These are phyloP conservation scores for Gossypium thurberi DNA, from an alignment of 345 rosid genomes.

Conservation along the genomic window DNA sequence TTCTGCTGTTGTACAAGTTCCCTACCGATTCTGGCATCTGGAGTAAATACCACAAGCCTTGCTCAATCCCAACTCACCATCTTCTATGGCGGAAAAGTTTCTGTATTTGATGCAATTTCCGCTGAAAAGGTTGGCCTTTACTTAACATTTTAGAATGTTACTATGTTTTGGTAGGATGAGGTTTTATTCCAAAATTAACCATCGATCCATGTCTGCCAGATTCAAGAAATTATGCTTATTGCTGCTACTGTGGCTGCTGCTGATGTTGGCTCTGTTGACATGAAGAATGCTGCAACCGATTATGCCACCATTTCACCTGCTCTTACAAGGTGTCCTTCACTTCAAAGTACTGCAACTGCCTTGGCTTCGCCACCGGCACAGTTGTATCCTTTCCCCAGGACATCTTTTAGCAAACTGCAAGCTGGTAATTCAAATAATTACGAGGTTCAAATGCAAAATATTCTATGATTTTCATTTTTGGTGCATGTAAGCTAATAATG, in stretches of 20 bases:
- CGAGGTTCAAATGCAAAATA: neutral
- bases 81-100: slow-evolving; percentile 70
- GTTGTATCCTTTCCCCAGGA: slow-evolving; percentile 37
- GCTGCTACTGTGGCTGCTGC: slow-evolving; percentile 50
- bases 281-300: slow-evolving; percentile 32
- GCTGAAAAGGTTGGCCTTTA: slow-evolving; percentile 51
- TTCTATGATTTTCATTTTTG: neutral
- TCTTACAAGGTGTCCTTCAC: slow-evolving; percentile 71
- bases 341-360: slow-evolving; percentile 56
- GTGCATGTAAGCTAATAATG: neutral
- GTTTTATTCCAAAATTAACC: neutral
- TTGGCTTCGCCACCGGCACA: slow-evolving; percentile 49
- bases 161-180: neutral
- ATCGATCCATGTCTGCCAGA: slow-evolving; percentile 30
- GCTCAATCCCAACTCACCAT: slow-evolving; percentile 71
- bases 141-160: neutral
- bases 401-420: slow-evolving; percentile 59
- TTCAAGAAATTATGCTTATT: slow-evolving; percentile 57
- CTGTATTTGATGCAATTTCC: slow-evolving; percentile 63
- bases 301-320: slow-evolving; percentile 42
- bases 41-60: slow-evolving; percentile 21
- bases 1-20: slow-evolving; percentile 29
- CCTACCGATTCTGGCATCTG: slow-evolving; percentile 22
- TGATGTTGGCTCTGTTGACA: slow-evolving; percentile 32
- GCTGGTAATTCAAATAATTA: slow-evolving; percentile 45